Percentiles rank a stretch among this genome's conserved stretches.
phyloP scores from a whole-genome alignment of 768 basidiomycete species.

The Hortiboletus flavorubellus region DNA sequence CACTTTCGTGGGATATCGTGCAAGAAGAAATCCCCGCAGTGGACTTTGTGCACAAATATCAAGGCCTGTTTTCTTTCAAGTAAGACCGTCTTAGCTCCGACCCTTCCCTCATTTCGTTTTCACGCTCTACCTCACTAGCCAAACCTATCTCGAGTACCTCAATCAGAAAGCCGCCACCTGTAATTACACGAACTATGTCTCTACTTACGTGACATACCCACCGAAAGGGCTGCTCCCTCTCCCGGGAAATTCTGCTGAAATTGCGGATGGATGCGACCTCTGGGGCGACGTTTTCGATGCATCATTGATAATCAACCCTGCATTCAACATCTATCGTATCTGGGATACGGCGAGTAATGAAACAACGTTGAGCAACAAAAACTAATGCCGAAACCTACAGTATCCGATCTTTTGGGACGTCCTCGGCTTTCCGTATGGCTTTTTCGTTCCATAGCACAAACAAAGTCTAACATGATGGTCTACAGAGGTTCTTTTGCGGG shows the following conservation, averaged over 20 bases:
- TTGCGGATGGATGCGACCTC: constrained; percentile 55
- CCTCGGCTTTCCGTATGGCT: constrained; percentile 70
- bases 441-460: neutral
- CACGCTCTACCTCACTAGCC: constrained; percentile 33
- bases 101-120: neutral
- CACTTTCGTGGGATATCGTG: constrained; percentile 59
- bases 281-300: constrained; percentile 66
- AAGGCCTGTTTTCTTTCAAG: constrained; percentile 72
- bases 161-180: constrained; percentile 52
- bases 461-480: neutral
- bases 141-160: constrained; percentile 58
- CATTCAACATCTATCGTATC: constrained; percentile 75
- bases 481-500: constrained; percentile 54
- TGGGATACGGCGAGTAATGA: constrained; percentile 53
- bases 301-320: constrained; percentile 62
- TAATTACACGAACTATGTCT: constrained; percentile 59
- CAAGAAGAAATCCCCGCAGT: constrained; percentile 71
- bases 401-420: constrained; percentile 77
- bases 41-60: constrained; percentile 69
- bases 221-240: constrained; percentile 65
- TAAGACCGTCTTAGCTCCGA: constrained; percentile 29
- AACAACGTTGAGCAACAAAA: neutral
- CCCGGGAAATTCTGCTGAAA: constrained; percentile 51
- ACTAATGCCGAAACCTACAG: constrained; percentile 12
- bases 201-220: constrained; percentile 63